Conservation (phyloP, 805 yeast genomes). For the Yamadazyma scolyti region DNA sequence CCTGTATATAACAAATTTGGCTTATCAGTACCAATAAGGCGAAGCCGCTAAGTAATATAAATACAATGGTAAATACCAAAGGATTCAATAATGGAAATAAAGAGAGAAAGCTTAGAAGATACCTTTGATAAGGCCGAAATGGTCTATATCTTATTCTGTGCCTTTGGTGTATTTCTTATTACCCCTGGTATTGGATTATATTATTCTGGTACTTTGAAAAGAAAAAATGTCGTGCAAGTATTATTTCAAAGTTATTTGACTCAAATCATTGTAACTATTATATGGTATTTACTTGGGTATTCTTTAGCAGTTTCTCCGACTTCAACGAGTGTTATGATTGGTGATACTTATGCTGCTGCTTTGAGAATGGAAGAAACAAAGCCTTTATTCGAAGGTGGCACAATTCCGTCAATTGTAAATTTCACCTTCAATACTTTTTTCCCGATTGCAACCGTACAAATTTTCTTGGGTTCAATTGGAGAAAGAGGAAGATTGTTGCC, state of each 20-base stretch:
- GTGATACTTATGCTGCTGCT: conserved; percentile 39
- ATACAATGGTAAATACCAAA: too few relatives aligned
- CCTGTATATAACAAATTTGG: too few relatives aligned
- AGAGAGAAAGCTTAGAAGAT: too few relatives aligned
- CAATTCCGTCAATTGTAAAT: conserved; percentile 45
- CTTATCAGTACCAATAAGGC: too few relatives aligned
- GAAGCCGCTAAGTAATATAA: too few relatives aligned
- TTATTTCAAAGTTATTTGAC: conserved; percentile 43
- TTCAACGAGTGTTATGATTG: conserved; percentile 23
- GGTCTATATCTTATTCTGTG: conserved; percentile 46
- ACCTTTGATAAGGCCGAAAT: conserved; percentile 42
- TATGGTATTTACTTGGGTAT: conserved; percentile 46
- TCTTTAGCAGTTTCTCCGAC: conserved; percentile 39
- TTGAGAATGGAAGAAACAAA: conserved; percentile 34
- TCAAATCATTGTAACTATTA: conserved; percentile 32
- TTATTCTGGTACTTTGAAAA: conserved; percentile 40
- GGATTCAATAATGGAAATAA: too few relatives aligned
- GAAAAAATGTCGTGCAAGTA: conserved; percentile 42
- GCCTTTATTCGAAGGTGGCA: conserved; percentile 41
- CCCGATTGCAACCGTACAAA: conserved; percentile 49
- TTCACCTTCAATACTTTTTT: conserved; percentile 42
- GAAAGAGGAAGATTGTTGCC: conserved; percentile 43
- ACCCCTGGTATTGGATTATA: conserved; percentile 46
- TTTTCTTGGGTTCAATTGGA: conserved; percentile 42
- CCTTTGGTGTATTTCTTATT: conserved; percentile 46